A percentile compares a stretch with the other conserved stretches of the same genome.
Evolutionary conservation across 148 eudicot genomes (phyloP).

Genomic region (Camellia granthamiana): DNA sequence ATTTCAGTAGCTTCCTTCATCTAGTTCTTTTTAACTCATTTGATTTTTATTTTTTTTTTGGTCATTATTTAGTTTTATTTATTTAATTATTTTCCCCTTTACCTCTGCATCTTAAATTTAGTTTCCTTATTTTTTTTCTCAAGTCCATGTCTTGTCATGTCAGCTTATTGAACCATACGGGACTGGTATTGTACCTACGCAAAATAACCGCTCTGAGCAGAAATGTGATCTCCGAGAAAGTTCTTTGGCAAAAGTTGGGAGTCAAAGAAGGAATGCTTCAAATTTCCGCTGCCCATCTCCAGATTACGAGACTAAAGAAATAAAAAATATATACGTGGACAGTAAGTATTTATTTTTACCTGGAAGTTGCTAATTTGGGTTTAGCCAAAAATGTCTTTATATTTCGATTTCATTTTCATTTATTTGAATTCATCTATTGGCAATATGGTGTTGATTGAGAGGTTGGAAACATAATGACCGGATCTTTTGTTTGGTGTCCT

Average conservation of each 20-base stretch:
- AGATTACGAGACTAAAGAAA: conserved; percentile 71
- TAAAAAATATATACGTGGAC: conserved; percentile 93
- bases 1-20: conserved; percentile 51
- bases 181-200: conserved; percentile 30
- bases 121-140: background rate
- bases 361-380: background rate
- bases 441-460: background rate
- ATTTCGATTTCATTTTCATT: background rate
- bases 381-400: background rate
- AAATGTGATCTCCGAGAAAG: conserved; percentile 41
- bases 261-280: conserved; percentile 39
- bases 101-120: background rate
- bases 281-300: conserved; percentile 47
- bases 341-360: conserved; percentile 53
- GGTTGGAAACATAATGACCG: background rate
- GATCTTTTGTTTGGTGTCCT: background rate
- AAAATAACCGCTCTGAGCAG: conserved; percentile 29
- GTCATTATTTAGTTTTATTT: background rate
- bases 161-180: conserved; percentile 71
- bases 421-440: background rate
- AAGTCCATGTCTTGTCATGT: background rate
- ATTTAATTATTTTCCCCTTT: background rate
- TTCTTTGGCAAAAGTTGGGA: conserved; percentile 32
- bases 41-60: background rate
- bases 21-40: conserved; percentile 5